phyloP scores from a whole-genome alignment of 352 stramenopile species.

The Detonula confervacea region DNA sequence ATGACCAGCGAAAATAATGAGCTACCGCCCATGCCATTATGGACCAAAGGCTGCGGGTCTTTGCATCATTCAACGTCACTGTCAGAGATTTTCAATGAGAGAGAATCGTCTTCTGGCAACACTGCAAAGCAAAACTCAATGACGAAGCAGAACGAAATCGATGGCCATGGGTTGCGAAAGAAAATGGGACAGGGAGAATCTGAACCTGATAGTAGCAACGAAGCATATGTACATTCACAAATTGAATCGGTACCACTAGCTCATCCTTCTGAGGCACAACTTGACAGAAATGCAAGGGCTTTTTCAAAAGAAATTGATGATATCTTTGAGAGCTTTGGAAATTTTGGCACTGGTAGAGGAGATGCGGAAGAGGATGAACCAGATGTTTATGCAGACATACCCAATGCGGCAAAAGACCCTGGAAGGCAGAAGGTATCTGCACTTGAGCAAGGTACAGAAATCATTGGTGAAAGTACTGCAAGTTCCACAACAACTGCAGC shows the following conservation, averaged over 20 bases:
- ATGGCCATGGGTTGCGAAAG: too few species aligned
- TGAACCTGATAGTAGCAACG: background rate
- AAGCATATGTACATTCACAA: background rate
- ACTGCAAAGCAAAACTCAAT: too few species aligned
- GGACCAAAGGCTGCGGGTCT: too few species aligned
- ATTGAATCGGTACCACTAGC: conserved; percentile 1
- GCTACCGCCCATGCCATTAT: too few species aligned
- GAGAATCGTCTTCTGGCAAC: too few species aligned
- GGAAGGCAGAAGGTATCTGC: background rate
- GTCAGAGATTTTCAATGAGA: too few species aligned
- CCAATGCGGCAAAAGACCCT: background rate
- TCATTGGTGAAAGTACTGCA: background rate
- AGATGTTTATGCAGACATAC: background rate
- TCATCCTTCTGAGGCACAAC: conserved; percentile 1
- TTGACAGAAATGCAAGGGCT: background rate
- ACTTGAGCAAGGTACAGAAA: background rate
- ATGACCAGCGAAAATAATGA: too few species aligned
- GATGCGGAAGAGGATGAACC: conserved; percentile 3
- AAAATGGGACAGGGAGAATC: too few species aligned
- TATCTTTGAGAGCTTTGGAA: background rate
- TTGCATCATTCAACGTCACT: too few species aligned
- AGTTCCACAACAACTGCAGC: background rate
- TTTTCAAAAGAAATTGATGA: conserved; percentile 11
- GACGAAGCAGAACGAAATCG: too few species aligned
- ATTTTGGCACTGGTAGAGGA: background rate